These are phyloP conservation scores for Puya raimondii DNA, from an alignment of 176 grass and related monocot species.

Conservation along the genomic window DNA sequence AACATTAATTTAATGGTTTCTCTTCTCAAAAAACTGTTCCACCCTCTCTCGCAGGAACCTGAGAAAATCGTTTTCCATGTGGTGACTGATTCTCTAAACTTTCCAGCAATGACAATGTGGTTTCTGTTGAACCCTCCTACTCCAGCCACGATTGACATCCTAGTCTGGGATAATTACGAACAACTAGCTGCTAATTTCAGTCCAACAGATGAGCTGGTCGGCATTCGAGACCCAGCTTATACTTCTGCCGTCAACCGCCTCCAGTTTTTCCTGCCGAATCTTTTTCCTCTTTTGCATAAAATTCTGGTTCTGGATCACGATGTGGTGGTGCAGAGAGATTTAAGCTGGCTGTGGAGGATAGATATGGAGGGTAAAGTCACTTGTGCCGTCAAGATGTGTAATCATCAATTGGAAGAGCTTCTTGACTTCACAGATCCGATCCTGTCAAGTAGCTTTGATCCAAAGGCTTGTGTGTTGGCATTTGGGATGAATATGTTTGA, in stretches of 20 bases:
- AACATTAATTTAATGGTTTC: no score
- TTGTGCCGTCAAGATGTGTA: conserved; percentile 53
- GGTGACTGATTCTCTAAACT: conserved; percentile 74
- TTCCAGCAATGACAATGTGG: conserved; percentile 87
- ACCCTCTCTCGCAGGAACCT: conserved; percentile 38
- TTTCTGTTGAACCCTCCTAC: conserved; percentile 59
- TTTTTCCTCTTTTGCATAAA: conserved; percentile 70
- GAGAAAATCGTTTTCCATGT: conserved; percentile 75
- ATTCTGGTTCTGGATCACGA: conserved; percentile 87
- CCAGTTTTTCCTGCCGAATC: conserved; percentile 77
- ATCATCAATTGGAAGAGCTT: conserved; percentile 39
- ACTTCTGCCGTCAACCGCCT: conserved; percentile 71
- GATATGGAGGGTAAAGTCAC: conserved; percentile 66
- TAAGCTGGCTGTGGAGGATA: conserved; percentile 45
- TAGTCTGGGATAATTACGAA: conserved; percentile 49
- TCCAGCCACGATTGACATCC: conserved; percentile 40
- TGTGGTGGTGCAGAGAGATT: conserved; percentile 69
- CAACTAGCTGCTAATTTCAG: conserved; percentile 43
- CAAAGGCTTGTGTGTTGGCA: conserved; percentile 54
- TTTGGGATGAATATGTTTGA: conserved; percentile 89
- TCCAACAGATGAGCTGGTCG: conserved; percentile 40
- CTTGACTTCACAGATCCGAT: conserved; percentile 58
- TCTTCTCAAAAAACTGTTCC: background rate
- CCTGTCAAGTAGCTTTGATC: conserved; percentile 41
- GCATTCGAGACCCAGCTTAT: conserved; percentile 44